Conservation (phyloP, 371 early-diverging fungal species). For the Rhizopus stolonifer region DNA sequence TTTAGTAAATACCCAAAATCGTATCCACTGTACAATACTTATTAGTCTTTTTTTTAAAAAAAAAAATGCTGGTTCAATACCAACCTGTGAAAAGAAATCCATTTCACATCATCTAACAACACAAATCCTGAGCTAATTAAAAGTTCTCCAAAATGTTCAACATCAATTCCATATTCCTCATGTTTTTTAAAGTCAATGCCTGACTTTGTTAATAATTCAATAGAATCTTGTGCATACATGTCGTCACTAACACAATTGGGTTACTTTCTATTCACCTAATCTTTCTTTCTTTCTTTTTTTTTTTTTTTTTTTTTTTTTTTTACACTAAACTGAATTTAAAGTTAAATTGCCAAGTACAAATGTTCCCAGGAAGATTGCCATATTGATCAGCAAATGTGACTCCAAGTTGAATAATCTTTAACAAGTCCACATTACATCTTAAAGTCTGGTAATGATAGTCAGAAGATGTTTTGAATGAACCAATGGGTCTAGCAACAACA, state of each 20-base stretch:
- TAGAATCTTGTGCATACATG: conserved; percentile 99
- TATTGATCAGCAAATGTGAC: conserved; percentile 95
- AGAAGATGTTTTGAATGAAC: conserved; percentile 91
- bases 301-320: background rate
- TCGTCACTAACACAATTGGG: conserved; percentile 89
- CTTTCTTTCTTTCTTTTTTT: too few relatives aligned
- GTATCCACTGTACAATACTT: conserved; percentile 74
- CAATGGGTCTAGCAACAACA: conserved; percentile 98
- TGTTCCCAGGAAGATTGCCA: conserved; percentile 88
- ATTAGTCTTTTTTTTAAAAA: background rate
- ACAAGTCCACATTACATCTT: conserved; percentile 97
- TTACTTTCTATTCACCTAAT: too few relatives aligned
- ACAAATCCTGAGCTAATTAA: conserved; percentile 98
- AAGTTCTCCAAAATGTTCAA: conserved; percentile 96
- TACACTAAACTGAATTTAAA: conserved; percentile 94
- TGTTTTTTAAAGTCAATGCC: conserved; percentile 99
- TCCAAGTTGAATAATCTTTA: conserved; percentile 99
- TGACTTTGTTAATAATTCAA: conserved; percentile 94
- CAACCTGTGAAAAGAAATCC: conserved; percentile 99
- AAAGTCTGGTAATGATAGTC: conserved; percentile 99
- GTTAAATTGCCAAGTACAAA: conserved; percentile 99
- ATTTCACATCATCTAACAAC: conserved; percentile 89
- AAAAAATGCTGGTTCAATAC: too few relatives aligned
- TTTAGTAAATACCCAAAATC: conserved; percentile 99
- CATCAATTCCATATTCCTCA: conserved; percentile 96